Evolutionary conservation across 2,329 filamentous ascomycete species (phyloP), one percentile per base, ranked within the genome.

Genomic region (Colletotrichum filicis): DNA sequence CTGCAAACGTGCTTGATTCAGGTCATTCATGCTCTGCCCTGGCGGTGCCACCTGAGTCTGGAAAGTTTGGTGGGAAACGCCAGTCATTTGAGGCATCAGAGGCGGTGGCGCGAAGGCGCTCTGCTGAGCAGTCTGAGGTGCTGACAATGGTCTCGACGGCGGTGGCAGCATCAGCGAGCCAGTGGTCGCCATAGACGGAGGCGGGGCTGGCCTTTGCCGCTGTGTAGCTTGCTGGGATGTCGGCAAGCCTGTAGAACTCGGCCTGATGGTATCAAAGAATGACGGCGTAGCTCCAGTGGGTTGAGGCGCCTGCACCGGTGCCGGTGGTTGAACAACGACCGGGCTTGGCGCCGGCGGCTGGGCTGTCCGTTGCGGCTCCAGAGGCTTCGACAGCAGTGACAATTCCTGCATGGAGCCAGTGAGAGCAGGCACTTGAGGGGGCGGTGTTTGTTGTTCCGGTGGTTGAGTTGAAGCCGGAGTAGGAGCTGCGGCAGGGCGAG

Each of bases 61-160:
- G 32, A 72, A 74, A n/a, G 56, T 24, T 16, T 68, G 72, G 76
- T 83, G 74, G 66, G 89, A 70, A 24, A 78, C 87, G 9, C 96
- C 95, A 5, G 97, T 98, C 82, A 95, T 90, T 80, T 98, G 96
- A 65, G 95, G 92, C 80, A 95, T 92, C 76, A 98, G 83, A 19
- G 94, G 92, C 62, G 94, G 91, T 22, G 93, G 90, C 8, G 89
- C 89, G 80, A 97, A 97, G 5, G 87, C 88, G 81, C 89, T 95
- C 58, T 91, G 91, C 79, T 93, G 93, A 62, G 90, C 92, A 66
- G 95, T 93, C 80, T 95, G 93, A 30, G 97, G 96, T 52, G 97
- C 96, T 53, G 96, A 98, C 14, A 97, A 88, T 8, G 97, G 93
- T 74, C 97, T 90, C 65, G 92, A 90, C 12, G 95, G 95, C 22